Conservation (phyloP, 2,329 filamentous ascomycete genomes). For the Microsporum ferrugineum region DNA sequence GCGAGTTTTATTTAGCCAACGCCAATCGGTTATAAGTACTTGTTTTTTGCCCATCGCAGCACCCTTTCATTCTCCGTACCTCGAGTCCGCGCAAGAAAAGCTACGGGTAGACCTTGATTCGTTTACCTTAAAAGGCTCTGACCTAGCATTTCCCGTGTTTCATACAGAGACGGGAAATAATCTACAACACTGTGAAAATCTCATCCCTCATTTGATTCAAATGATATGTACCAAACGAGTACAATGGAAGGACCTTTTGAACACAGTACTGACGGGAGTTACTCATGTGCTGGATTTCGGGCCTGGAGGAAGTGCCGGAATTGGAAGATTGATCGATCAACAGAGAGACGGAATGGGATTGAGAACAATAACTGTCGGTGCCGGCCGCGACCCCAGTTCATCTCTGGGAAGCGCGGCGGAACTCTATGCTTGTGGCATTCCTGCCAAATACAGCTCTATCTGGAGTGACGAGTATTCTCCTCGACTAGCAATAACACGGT, state of each 20-base stretch:
- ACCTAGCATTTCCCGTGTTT: slow-evolving; percentile 72
- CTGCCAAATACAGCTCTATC: slow-evolving; percentile 86
- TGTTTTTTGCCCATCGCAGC: slow-evolving; percentile 92
- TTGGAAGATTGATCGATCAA: slow-evolving; percentile 90
- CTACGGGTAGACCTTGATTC: slow-evolving; percentile 69
- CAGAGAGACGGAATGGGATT: slow-evolving; percentile 99
- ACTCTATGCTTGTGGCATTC: slow-evolving; percentile 88
- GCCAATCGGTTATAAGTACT: slow-evolving; percentile 20
- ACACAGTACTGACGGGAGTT: slow-evolving; percentile 72
- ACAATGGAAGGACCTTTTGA: slow-evolving; percentile 75
- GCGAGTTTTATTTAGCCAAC: slow-evolving; percentile 93
- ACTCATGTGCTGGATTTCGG: slow-evolving; percentile 96
- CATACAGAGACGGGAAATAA: slow-evolving; percentile 85
- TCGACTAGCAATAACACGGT: slow-evolving; percentile 69
- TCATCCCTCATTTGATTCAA: slow-evolving; percentile 75
- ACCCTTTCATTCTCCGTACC: slow-evolving; percentile 95
- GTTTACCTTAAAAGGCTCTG: slow-evolving; percentile 44
- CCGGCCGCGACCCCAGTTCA: slow-evolving; percentile 73
- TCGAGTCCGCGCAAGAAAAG: slow-evolving; percentile 68
- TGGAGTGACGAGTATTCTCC: slow-evolving; percentile 98
- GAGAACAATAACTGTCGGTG: slow-evolving; percentile 84
- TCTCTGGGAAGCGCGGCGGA: slow-evolving; percentile 98
- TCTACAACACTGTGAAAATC: slow-evolving; percentile 59
- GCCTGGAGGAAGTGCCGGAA: slow-evolving; percentile 88
- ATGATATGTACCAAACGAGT: slow-evolving; percentile 93